Percentiles rank a stretch among this genome's conserved stretches.
Evolutionary conservation across 139 green algal genomes (phyloP).

Genomic region (Chlorella sp.): DNA sequence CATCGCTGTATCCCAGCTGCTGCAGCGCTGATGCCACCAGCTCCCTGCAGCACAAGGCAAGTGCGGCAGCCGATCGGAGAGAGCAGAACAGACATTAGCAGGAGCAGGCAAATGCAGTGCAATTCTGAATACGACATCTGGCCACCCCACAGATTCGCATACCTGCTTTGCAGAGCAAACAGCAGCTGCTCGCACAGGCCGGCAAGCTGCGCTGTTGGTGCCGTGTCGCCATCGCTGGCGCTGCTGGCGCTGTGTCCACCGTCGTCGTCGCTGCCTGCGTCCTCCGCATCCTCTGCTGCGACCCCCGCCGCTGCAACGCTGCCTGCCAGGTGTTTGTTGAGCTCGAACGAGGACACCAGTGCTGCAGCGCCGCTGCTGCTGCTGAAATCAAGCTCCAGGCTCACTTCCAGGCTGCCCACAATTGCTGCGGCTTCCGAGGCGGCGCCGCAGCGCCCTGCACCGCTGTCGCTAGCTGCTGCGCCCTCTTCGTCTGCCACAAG

Average conservation of each 20-base stretch:
- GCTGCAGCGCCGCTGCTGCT: not conserved
- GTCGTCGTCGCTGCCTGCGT: not conserved
- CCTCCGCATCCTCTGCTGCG: not conserved
- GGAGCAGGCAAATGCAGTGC: too few relatives aligned
- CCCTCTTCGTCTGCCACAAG: not conserved
- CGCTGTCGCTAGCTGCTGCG: too few relatives aligned
- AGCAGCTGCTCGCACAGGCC: not conserved
- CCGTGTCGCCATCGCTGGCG: not conserved
- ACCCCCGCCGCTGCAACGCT: not conserved
- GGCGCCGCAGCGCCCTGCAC: too few relatives aligned
- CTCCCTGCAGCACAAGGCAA: not conserved
- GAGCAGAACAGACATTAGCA: too few relatives aligned
- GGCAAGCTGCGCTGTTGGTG: not conserved
- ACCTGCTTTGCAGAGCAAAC: not conserved
- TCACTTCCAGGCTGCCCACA: conserved; percentile 14
- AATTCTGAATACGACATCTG: too few relatives aligned
- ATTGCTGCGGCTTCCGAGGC: not conserved
- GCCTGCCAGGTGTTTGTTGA: conserved; percentile 12
- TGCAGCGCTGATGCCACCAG: not conserved
- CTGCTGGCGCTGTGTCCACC: not conserved
- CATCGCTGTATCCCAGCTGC: not conserved
- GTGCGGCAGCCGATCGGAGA: too few relatives aligned
- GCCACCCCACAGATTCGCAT: not conserved
- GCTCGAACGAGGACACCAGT: conserved; percentile 26
- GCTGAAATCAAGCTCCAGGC: conserved; percentile 3